Base-by-base conservation (phyloP, 495 filamentous ascomycete genomes). In the Hypoxylon crocopeplum region DNA sequence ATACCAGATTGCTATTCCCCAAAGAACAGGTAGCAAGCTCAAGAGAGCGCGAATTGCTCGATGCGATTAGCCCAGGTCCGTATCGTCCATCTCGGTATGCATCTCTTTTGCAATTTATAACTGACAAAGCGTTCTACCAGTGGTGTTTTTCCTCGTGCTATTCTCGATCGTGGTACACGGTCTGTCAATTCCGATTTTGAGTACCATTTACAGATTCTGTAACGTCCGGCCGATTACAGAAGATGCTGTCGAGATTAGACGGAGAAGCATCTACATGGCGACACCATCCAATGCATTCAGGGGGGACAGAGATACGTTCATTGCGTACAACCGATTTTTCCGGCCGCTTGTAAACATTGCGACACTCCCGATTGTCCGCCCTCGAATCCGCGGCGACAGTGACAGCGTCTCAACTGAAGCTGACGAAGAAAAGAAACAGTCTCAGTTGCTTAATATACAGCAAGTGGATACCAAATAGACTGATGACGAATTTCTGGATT, bases 161-260 rank as follows among this genome's bases (percentile, higher is more conserved):
- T 81, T 84, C 70, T 84, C 81, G 1, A 82, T 85, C 37, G 49
- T 85, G 16, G 72, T 85, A 0, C 82, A 86, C 60, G 81, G 82
- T 32, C 67, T 86, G 1, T 85, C 82, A 0, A 82, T 84, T 36
- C 83, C 83, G 0, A 61, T 73, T 1, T 71, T 85, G 17, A 78
- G 78, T 54, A 29, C 64, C 5, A 63, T 83, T 48, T 86, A 84
- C 64, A 64, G 56, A 39, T 73, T 57, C 48, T 71, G 66, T 27
- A 72, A 72, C 27, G 76, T 84, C 27, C 66, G 72, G 25, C 70
- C 72, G 0, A 78, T 86, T 54, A 70, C 70, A 12, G 82, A 86
- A 54, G 80, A 82, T 27, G 79, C 80, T 4, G 76, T 82, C 6
- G 74, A 80, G 53, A 56, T 85, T 8, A 55, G 72, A 7, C 69